phyloP scores from a whole-genome alignment of 805 yeast species.

The Ogataea methanolica region DNA sequence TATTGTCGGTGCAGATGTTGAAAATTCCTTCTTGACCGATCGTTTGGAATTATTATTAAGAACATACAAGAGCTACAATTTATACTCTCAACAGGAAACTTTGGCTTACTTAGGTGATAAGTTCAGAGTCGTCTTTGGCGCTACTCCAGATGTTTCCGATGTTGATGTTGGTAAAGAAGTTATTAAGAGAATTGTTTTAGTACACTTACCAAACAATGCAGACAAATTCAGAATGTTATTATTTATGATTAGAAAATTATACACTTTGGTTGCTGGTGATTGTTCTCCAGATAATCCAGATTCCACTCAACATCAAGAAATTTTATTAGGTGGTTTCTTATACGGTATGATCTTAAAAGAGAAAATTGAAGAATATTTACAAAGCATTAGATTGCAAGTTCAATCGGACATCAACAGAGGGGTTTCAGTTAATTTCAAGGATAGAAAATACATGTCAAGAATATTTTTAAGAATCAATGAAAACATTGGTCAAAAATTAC shows the following conservation, averaged over 20 bases:
- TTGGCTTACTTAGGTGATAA: conserved; percentile 92
- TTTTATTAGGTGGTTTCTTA: conserved; percentile 89
- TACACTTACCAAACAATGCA: conserved; percentile 66
- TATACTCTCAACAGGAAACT: conserved; percentile 82
- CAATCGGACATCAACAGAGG: conserved; percentile 79
- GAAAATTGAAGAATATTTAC: conserved; percentile 89
- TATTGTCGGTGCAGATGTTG: conserved; percentile 81
- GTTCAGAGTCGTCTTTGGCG: conserved; percentile 88
- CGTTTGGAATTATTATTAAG: conserved; percentile 91
- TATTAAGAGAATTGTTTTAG: conserved; percentile 77
- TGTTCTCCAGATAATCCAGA: conserved; percentile 98
- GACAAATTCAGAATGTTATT: conserved; percentile 86
- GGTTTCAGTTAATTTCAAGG: conserved; percentile 74
- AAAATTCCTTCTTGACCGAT: conserved; percentile 93
- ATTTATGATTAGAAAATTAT: conserved; percentile 93
- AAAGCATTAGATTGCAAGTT: conserved; percentile 65
- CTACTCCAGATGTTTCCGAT: conserved; percentile 83
- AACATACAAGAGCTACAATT: conserved; percentile 75
- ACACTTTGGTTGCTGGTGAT: conserved; percentile 93
- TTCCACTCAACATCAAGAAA: conserved; percentile 98
- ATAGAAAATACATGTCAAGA: conserved; percentile 75
- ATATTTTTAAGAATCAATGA: conserved; percentile 79
- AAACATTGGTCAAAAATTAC: conserved; percentile 91
- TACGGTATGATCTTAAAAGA: conserved; percentile 97
- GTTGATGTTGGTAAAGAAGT: conserved; percentile 88